These are phyloP conservation scores for Pelargonium exstipulatum DNA, from an alignment of 441 rosid genomes.

Conservation along the genomic window DNA sequence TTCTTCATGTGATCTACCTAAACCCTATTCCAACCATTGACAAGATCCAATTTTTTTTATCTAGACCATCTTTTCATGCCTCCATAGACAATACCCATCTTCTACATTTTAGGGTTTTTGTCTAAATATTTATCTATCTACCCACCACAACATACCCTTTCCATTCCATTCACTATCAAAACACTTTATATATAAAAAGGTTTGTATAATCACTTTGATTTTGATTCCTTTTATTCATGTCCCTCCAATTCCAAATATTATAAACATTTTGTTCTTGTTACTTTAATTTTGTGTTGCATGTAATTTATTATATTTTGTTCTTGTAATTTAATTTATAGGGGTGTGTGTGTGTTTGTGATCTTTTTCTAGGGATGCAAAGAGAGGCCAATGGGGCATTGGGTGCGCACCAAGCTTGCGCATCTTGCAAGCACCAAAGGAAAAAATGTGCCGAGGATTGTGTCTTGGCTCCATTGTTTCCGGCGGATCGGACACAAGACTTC, in stretches of 20 bases:
- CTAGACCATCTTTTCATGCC: conserved; percentile 41
- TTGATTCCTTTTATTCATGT: background rate
- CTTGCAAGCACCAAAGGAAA: conserved; percentile 30
- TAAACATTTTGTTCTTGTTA: background rate
- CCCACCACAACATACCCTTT: conserved; percentile 24
- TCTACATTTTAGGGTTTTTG: conserved; percentile 17
- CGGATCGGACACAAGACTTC: conserved; percentile 17
- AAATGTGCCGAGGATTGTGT: conserved; percentile 25
- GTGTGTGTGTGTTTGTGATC: background rate
- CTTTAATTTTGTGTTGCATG: background rate
- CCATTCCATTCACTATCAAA: conserved; percentile 13
- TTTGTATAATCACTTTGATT: conserved; percentile 9
- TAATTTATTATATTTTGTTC: background rate
- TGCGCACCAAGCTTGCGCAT: conserved; percentile 28
- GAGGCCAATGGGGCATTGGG: conserved; percentile 3
- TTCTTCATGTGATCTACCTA: conserved; percentile 52
- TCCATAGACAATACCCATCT: conserved; percentile 14
- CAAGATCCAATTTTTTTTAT: conserved; percentile 8
- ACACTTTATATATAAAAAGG: conserved; percentile 16
- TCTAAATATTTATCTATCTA: conserved; percentile 22
- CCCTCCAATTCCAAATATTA: background rate
- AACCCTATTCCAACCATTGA: conserved; percentile 36
- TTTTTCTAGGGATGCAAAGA: conserved; percentile 25
- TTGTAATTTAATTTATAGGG: background rate
- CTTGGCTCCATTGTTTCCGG: conserved; percentile 26